Percentiles rank a stretch among this genome's conserved stretches.
Evolutionary conservation across 1,284 basidiomycete species (phyloP).

Genomic region (Melampsora abietis-canadensis): DNA sequence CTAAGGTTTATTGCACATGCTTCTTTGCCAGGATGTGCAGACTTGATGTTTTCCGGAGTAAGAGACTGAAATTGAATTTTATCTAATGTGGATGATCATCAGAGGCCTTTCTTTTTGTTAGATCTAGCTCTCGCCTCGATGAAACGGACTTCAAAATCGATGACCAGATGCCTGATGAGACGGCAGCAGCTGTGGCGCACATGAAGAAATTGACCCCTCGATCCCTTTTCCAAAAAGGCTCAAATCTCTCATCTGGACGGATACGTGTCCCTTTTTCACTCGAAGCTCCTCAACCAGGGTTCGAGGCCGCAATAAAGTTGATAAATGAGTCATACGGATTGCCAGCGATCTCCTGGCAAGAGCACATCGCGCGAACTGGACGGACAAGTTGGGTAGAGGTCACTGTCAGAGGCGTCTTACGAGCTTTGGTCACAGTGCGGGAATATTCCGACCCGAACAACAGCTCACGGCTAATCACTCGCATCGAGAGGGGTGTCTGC

Average conservation of each 20-base stretch:
- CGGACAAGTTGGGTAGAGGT: constrained; percentile 6
- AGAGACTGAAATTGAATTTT: no score
- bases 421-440: background rate
- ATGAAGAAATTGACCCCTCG: background rate
- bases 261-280: background rate
- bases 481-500: constrained; percentile 2
- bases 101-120: constrained; percentile 2
- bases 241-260: background rate
- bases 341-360: background rate
- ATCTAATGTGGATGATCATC: background rate
- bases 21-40: no score
- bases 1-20: no score
- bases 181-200: background rate
- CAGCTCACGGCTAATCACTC: background rate
- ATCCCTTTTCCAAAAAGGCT: background rate
- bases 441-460: background rate
- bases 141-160: background rate
- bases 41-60: no score
- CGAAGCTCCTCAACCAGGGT: background rate
- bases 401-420: background rate
- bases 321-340: background rate
- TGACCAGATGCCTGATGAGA: constrained; percentile 1
- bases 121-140: constrained; percentile 2
- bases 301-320: background rate
- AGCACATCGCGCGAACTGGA: background rate